A percentile compares a stretch with the other conserved stretches of the same genome.
phyloP scores from a whole-genome alignment of 805 yeast species.

The Saccharomycopsis fodiens region DNA sequence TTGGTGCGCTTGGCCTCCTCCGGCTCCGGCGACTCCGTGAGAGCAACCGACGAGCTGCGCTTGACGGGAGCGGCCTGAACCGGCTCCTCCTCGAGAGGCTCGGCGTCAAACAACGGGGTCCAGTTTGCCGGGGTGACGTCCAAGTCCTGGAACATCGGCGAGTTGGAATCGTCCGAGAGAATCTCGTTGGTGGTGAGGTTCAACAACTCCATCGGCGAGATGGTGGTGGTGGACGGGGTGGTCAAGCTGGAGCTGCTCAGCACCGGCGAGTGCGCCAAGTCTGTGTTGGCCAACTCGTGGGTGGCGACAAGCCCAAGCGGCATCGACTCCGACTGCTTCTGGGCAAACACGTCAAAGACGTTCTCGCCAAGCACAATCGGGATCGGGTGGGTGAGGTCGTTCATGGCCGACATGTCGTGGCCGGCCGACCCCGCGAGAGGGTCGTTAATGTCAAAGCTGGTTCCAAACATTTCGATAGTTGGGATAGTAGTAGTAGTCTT shows the following conservation, averaged over 20 bases:
- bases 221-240: constrained; percentile 26
- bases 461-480: constrained; percentile 12
- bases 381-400: constrained; percentile 8
- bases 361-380: constrained; percentile 20
- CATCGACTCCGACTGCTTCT: constrained; percentile 19
- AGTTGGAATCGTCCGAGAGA: constrained; percentile 33
- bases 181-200: constrained; percentile 45
- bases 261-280: constrained; percentile 22
- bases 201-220: constrained; percentile 48
- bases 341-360: constrained; percentile 19
- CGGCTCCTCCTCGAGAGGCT: constrained; percentile 21
- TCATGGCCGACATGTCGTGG: constrained; percentile 3
- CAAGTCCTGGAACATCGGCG: constrained; percentile 58
- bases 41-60: constrained; percentile 24
- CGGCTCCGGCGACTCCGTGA: constrained; percentile 6
- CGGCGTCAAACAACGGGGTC: constrained; percentile 53
- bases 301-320: constrained; percentile 26
- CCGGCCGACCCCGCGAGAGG: constrained; percentile 6
- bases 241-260: constrained; percentile 23
- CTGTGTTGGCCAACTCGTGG: constrained; percentile 21
- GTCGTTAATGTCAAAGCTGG: constrained; percentile 12
- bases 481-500: not conserved
- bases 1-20: constrained; percentile 24
- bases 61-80: constrained; percentile 21
- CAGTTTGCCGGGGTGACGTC: constrained; percentile 39